A percentile compares a stretch with the other conserved stretches of the same genome.
Conservation (phyloP, 257 asterid genomes). For the Nyctanthes arbortristis region DNA sequence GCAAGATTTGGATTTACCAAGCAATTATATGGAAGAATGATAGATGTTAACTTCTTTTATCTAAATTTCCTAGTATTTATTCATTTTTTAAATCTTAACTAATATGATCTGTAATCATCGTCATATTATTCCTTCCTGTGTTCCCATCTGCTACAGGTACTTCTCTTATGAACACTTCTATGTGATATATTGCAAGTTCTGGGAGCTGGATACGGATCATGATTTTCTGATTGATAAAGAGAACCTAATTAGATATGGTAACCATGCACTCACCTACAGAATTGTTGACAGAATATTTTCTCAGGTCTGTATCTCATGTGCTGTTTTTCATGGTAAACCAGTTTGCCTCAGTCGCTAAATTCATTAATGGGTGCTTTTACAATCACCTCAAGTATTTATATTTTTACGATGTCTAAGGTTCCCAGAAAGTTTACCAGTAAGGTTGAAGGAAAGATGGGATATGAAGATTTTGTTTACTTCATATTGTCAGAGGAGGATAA, state of each 20-base stretch:
- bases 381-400: constrained; percentile 24
- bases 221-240: constrained; percentile 97
- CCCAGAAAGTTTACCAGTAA: constrained; percentile 97
- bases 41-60: neutral
- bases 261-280: too few relatives aligned
- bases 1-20: neutral
- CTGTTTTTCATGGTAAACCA: constrained; percentile 18
- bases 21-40: constrained; percentile 6
- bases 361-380: constrained; percentile 13
- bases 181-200: too few relatives aligned
- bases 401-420: constrained; percentile 56
- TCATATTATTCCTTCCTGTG: constrained; percentile 16
- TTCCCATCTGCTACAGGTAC: constrained; percentile 59
- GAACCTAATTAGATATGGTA: constrained; percentile 91
- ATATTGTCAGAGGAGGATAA: constrained; percentile 98
- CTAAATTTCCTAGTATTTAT: constrained; percentile 5
- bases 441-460: too few relatives aligned
- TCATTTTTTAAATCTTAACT: constrained; percentile 12
- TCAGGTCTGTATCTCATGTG: constrained; percentile 50
- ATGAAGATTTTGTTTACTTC: too few relatives aligned
- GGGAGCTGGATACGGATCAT: constrained; percentile 99
- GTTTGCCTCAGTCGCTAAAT: constrained; percentile 22
- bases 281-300: too few relatives aligned
- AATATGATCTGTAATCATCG: constrained; percentile 1
- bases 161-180: too few relatives aligned